Percentiles rank a stretch among this genome's conserved stretches.
phyloP scores from a whole-genome alignment of 139 green algal genomes.

The Chlorella sp. region DNA sequence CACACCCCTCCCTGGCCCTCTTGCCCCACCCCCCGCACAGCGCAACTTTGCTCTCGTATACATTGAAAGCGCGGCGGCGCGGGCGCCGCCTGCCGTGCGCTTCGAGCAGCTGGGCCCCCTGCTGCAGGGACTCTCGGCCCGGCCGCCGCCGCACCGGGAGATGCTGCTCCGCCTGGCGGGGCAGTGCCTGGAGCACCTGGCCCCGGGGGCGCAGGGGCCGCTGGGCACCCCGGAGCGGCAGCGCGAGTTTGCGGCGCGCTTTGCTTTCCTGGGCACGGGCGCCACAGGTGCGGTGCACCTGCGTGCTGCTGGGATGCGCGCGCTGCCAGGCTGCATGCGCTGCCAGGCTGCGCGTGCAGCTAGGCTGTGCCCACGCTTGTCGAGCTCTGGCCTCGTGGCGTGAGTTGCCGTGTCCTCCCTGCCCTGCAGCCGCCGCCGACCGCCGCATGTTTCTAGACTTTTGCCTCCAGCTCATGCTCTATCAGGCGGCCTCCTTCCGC shows the following conservation, averaged over 20 bases:
- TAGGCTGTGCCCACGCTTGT: too few species aligned
- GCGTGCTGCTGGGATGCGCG: too few species aligned
- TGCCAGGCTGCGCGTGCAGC: too few species aligned
- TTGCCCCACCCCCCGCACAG: too few species aligned
- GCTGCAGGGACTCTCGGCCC: slow-evolving; percentile 44
- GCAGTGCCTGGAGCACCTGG: slow-evolving; percentile 19
- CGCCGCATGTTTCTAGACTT: slow-evolving; percentile 56
- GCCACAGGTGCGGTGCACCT: neutral
- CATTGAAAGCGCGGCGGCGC: slow-evolving; percentile 68
- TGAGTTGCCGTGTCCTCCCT: too few species aligned
- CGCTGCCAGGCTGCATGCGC: too few species aligned
- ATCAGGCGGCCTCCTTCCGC: slow-evolving; percentile 46
- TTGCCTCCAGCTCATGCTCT: slow-evolving; percentile 71
- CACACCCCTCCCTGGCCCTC: too few species aligned
- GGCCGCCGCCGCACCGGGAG: slow-evolving; percentile 51
- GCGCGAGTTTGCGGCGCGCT: slow-evolving; percentile 29
- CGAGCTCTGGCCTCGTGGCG: too few species aligned
- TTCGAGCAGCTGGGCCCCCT: slow-evolving; percentile 61
- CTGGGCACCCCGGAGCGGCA: slow-evolving; percentile 28
- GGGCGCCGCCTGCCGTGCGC: slow-evolving; percentile 44
- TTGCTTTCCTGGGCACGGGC: slow-evolving; percentile 29
- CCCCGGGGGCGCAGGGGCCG: too few species aligned
- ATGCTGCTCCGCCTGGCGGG: slow-evolving; percentile 70
- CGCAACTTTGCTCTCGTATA: slow-evolving; percentile 88
- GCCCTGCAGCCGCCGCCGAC: slow-evolving; percentile 33